phyloP scores from a whole-genome alignment of 257 asterid genomes.

The Fraxinus quadrangulata region DNA sequence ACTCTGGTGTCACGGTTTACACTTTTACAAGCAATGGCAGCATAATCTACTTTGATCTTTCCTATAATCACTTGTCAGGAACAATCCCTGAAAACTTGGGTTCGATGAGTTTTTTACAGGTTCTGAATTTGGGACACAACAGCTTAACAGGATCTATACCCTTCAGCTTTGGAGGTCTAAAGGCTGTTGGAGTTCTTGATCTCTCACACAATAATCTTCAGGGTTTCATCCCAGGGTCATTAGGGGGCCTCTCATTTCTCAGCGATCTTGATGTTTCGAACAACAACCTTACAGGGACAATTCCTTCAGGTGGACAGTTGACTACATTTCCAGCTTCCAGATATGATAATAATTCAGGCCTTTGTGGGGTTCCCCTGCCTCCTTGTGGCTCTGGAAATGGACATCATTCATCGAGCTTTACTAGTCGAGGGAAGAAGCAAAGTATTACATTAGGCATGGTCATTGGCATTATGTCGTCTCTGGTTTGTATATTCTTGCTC shows the following conservation, averaged over 20 bases:
- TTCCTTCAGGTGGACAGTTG: conserved; percentile 85
- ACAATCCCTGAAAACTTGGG: conserved; percentile 68
- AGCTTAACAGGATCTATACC: conserved; percentile 69
- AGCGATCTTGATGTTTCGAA: conserved; percentile 92
- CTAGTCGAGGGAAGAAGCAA: conserved; percentile 37
- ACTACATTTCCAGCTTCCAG: conserved; percentile 82
- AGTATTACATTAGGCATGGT: conserved; percentile 71
- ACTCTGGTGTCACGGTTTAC: conserved; percentile 70
- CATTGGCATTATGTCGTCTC: conserved; percentile 67
- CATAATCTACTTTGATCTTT: conserved; percentile 85
- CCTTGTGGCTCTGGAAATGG: conserved; percentile 48
- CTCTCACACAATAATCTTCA: conserved; percentile 71
- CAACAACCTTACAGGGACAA: conserved; percentile 66
- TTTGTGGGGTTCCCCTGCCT: conserved; percentile 83
- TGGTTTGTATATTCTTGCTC: conserved; percentile 52
- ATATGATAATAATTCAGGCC: conserved; percentile 78
- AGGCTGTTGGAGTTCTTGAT: conserved; percentile 77
- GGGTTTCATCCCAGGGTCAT: conserved; percentile 74
- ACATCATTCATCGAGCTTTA: conserved; percentile 30
- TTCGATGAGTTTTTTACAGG: conserved; percentile 68
- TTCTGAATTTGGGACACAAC: conserved; percentile 86
- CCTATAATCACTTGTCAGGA: conserved; percentile 75
- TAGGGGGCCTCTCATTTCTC: conserved; percentile 75
- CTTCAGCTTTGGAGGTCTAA: conserved; percentile 67
- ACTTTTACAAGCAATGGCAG: conserved; percentile 75